These are phyloP conservation scores for Botrytis deweyae DNA, from an alignment of 2,329 filamentous ascomycete species.

Conservation along the genomic window DNA sequence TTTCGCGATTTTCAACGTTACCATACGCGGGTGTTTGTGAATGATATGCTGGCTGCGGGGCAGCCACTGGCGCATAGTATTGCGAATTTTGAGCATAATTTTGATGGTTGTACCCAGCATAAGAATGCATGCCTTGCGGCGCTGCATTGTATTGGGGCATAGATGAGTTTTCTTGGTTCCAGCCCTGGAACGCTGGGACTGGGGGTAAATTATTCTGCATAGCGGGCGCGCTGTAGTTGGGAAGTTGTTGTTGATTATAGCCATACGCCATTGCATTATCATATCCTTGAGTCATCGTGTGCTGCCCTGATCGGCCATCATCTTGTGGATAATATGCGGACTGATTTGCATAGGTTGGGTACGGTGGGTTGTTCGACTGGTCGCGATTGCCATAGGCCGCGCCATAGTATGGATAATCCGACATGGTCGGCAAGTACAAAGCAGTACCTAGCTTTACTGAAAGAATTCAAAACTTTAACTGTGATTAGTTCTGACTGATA, in stretches of 20 bases:
- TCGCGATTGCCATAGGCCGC: slow-evolving; percentile 34
- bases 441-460: slow-evolving; percentile 14
- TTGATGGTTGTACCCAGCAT: slow-evolving; percentile 26
- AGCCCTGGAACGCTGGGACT: slow-evolving; percentile 37
- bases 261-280: slow-evolving; percentile 34
- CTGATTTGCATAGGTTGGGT: slow-evolving; percentile 29
- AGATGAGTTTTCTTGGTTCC: slow-evolving; percentile 36
- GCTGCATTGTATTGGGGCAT: slow-evolving; percentile 29
- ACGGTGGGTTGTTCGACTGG: slow-evolving; percentile 31
- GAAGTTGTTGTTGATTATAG: slow-evolving; percentile 34
- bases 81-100: slow-evolving; percentile 30
- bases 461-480: neutral
- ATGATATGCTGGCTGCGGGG: slow-evolving; percentile 15
- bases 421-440: slow-evolving; percentile 41
- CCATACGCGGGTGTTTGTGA: slow-evolving; percentile 20
- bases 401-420: slow-evolving; percentile 49
- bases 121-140: slow-evolving; percentile 29
- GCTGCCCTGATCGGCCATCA: slow-evolving; percentile 29
- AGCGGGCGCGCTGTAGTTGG: slow-evolving; percentile 33
- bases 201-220: slow-evolving; percentile 34
- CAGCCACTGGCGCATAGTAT: slow-evolving; percentile 19
- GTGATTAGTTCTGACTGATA: slow-evolving; percentile 15
- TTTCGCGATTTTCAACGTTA: slow-evolving; percentile 68
- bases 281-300: slow-evolving; percentile 32
- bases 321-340: slow-evolving; percentile 34